A percentile compares a stretch with the other conserved stretches of the same genome.
Conservation (phyloP, 352 stramenopile genomes). For the Peronospora belbahrii region DNA sequence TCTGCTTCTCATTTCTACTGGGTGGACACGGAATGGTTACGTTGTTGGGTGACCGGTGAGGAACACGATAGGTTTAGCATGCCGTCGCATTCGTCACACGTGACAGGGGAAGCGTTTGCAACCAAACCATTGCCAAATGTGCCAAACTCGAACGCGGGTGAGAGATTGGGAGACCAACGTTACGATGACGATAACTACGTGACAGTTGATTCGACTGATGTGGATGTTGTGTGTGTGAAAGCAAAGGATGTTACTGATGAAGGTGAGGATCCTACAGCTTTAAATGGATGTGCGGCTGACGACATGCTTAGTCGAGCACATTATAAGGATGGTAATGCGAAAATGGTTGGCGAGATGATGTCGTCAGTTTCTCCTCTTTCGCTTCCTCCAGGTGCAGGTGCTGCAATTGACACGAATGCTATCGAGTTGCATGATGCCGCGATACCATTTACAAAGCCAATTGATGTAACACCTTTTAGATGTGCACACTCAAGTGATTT, state of each 20-base stretch:
- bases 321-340: conserved; percentile 10
- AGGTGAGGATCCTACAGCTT: conserved; percentile 6
- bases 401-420: background rate
- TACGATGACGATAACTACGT: conserved; percentile 15
- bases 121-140: conserved; percentile 3
- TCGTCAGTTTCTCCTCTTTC: conserved; percentile 2
- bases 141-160: background rate
- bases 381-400: background rate
- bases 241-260: conserved; percentile 4
- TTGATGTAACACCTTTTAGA: conserved; percentile 41
- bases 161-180: conserved; percentile 7
- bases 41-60: conserved; percentile 55
- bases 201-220: conserved; percentile 11
- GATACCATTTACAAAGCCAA: conserved; percentile 48
- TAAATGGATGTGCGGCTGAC: conserved; percentile 15
- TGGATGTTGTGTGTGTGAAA: background rate
- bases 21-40: conserved; percentile 61
- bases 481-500: conserved; percentile 35
- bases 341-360: conserved; percentile 7
- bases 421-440: conserved; percentile 18
- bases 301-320: background rate
- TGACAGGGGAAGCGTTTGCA: conserved; percentile 3
- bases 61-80: conserved; percentile 16
- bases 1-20: conserved; percentile 45
- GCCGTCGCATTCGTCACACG: conserved; percentile 6